Percentiles rank a stretch among this genome's conserved stretches.
phyloP scores from a whole-genome alignment of 192 early-diverging fungal species.

The Entomortierella chlamydospora region DNA sequence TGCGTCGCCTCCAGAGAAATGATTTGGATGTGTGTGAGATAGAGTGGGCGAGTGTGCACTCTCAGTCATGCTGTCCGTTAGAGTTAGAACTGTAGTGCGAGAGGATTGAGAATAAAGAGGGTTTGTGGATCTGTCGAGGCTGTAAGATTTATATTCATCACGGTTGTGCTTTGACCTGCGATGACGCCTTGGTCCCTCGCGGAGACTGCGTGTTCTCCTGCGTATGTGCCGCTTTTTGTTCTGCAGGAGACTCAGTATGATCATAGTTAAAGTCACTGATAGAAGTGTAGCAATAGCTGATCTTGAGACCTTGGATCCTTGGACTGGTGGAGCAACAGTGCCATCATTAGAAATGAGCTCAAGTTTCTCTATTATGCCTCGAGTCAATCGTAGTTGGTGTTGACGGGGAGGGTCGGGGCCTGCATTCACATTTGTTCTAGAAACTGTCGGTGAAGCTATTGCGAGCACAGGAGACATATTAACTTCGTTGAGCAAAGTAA shows the following conservation, averaged over 20 bases:
- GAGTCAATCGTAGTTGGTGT: background rate
- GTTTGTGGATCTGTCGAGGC: conserved; percentile 14
- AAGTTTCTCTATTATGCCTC: background rate
- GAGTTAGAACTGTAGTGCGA: conserved; percentile 5
- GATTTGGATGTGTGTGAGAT: background rate
- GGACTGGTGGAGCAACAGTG: background rate
- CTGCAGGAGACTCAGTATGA: conserved; percentile 49
- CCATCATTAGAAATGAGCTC: background rate
- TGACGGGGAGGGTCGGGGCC: background rate
- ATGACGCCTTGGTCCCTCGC: conserved; percentile 12
- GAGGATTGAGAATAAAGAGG: conserved; percentile 14
- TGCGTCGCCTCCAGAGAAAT: background rate
- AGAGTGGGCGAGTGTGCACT: conserved; percentile 13
- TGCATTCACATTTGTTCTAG: background rate
- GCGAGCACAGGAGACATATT: background rate
- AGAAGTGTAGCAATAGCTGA: conserved; percentile 40
- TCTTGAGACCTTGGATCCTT: conserved; percentile 23
- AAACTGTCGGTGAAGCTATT: background rate
- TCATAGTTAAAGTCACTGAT: conserved; percentile 45
- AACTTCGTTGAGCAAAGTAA: conserved; percentile 1
- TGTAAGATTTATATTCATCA: conserved; percentile 23
- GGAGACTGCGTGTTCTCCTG: conserved; percentile 7
- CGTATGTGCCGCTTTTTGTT: conserved; percentile 30
- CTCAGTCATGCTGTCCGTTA: conserved; percentile 18
- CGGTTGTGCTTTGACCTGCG: background rate